Conservation (phyloP, 257 asterid species). For the Ilex asprella region DNA sequence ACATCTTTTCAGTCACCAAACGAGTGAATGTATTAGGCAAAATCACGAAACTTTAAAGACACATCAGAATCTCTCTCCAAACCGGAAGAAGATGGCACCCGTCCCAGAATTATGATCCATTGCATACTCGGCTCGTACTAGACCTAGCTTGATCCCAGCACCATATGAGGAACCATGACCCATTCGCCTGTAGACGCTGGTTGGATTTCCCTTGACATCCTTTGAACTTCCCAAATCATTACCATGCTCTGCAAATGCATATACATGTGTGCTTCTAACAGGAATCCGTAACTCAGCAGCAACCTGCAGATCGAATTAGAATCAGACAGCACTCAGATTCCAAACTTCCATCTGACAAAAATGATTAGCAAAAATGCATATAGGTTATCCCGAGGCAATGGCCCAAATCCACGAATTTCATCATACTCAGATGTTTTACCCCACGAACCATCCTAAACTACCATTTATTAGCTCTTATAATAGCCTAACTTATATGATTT, state of each 20-base stretch:
- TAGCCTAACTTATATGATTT: too few relatives aligned
- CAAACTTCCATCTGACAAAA: too few relatives aligned
- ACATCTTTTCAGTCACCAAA: too few relatives aligned
- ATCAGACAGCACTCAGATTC: too few relatives aligned
- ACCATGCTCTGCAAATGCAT: constrained; percentile 90
- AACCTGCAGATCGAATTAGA: constrained; percentile 29
- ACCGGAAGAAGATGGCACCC: constrained; percentile 82
- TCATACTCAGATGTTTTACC: too few relatives aligned
- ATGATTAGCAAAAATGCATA: too few relatives aligned
- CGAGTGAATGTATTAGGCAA: too few relatives aligned
- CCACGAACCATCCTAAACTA: too few relatives aligned
- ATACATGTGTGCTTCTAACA: constrained; percentile 68
- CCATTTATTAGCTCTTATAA: too few relatives aligned
- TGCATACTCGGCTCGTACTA: constrained; percentile 89
- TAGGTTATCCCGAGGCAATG: too few relatives aligned
- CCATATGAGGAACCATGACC: constrained; percentile 96
- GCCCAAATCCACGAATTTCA: too few relatives aligned
- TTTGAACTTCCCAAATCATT: constrained; percentile 89
- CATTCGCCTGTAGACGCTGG: constrained; percentile 82
- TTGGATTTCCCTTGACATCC: constrained; percentile 94
- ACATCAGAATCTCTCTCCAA: constrained; percentile 90
- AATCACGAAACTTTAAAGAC: background rate
- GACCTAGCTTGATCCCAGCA: constrained; percentile 76
- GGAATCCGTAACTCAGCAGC: constrained; percentile 91
- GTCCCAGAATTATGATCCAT: constrained; percentile 89